Evolutionary conservation across 176 grass and related monocot genomes (phyloP), one percentile per base, ranked within the genome.

Genomic region (Puccinellia tenuiflora): DNA sequence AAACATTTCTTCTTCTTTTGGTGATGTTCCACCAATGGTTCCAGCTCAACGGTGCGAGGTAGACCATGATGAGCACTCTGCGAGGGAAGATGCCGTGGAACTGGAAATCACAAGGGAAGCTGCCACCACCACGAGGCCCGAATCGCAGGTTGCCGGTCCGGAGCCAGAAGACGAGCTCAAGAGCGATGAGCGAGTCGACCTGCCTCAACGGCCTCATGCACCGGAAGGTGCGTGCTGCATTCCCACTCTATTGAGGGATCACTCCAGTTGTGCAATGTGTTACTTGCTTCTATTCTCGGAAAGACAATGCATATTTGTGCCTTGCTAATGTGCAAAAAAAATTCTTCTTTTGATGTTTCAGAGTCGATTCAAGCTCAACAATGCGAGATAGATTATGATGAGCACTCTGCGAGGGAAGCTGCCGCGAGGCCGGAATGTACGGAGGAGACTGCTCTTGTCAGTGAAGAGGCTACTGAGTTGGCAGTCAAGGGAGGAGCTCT

Each of bases 141-240:
- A 77, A 51, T n/a, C 28, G n/a, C 68, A 61, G 87, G 82, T 75
- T 38, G 88, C 79, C 13, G 15, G 46, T 16, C 28, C 21, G 11
- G 46, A 47, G 54, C 72, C 39, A 25, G 79, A 74, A 74, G 25
- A 54, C 26, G 84, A 86, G 65, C 47, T 47, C 65, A 51, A 28
- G 66, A 14, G 38, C 46, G 83, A 85, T 0, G 54, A 72, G 45
- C 62, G 30, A 7, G 9, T 54, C 46, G 65, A 18, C 38, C 31
- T 68, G 5, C 48, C 79, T 74, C 56, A 59, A 5, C 67, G 17
- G 3, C 64, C 50, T 20, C 75, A 48, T 51, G 57, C 63, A 7
- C 30, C 80, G 4, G 68, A 90, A 90, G 88, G 88, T 90, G 76
- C 29, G 73, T 61, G 5, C 78, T n/a, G 5, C 35, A 4, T 60